Evolutionary conservation across 257 asterid genomes (phyloP).

Genomic region (Primulina tabacum): DNA sequence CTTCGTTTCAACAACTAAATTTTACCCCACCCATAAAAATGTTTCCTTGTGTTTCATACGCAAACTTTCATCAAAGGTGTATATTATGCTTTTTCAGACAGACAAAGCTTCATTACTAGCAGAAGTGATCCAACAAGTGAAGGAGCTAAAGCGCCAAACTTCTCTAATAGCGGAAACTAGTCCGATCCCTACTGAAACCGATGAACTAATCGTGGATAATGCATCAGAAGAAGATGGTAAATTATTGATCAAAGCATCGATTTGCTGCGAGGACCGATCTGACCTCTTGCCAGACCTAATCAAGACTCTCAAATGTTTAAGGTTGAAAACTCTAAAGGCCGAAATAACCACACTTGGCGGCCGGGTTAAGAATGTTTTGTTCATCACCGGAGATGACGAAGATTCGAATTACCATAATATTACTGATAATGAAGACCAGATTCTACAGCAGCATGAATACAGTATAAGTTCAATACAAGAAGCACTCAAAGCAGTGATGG

Average conservation of each 20-base stretch:
- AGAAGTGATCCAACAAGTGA: constrained; percentile 60
- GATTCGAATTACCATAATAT: not conserved
- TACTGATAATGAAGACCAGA: constrained; percentile 17
- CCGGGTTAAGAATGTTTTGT: constrained; percentile 43
- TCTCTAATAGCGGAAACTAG: constrained; percentile 49
- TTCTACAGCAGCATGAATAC: constrained; percentile 32
- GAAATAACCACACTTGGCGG: constrained; percentile 68
- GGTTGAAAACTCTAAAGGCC: constrained; percentile 45
- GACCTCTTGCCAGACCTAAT: constrained; percentile 59
- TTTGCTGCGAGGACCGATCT: constrained; percentile 62
- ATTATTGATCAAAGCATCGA: constrained; percentile 46
- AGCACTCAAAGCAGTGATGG: constrained; percentile 82
- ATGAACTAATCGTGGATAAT: constrained; percentile 41
- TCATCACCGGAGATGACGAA: constrained; percentile 11
- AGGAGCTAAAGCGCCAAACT: constrained; percentile 61
- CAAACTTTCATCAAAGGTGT: not conserved
- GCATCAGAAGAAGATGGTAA: constrained; percentile 38
- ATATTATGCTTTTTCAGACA: constrained; percentile 33
- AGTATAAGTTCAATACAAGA: constrained; percentile 61
- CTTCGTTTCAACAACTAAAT: too few relatives aligned
- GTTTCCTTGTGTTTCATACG: too few relatives aligned
- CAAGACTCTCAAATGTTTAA: constrained; percentile 43
- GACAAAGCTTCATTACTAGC: constrained; percentile 67
- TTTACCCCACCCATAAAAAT: not conserved
- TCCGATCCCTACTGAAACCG: constrained; percentile 49